Percentiles rank a stretch among this genome's conserved stretches.
These are phyloP conservation scores for Euphorbia celastroides DNA, from an alignment of 441 rosid genomes.

Conservation along the genomic window DNA sequence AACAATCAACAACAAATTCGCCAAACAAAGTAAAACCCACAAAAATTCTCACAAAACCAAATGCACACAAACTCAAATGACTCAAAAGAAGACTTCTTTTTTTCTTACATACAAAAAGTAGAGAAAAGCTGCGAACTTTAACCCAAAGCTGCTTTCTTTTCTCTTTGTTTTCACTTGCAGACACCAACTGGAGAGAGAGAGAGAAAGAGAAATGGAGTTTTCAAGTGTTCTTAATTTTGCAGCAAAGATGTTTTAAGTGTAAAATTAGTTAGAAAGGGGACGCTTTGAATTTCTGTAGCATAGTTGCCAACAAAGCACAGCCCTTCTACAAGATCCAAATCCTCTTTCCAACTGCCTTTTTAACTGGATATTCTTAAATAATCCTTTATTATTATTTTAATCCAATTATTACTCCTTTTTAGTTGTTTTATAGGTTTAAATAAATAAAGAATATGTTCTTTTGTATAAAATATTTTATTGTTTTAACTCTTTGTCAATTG, in stretches of 20 bases:
- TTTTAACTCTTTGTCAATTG: too few relatives aligned
- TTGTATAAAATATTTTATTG: too few relatives aligned
- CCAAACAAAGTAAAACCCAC: not conserved
- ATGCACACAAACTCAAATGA: slow-evolving; percentile 11
- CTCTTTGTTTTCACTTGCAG: not conserved
- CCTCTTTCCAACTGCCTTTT: slow-evolving; percentile 7
- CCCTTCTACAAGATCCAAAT: not conserved
- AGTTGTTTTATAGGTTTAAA: too few relatives aligned
- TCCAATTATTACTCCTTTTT: not conserved
- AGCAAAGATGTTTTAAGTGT: slow-evolving; percentile 2
- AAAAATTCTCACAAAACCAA: not conserved
- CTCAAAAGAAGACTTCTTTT: not conserved
- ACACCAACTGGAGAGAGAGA: not conserved
- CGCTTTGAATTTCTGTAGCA: not conserved
- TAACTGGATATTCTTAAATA: slow-evolving; percentile 10
- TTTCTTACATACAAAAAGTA: not conserved
- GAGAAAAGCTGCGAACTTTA: not conserved
- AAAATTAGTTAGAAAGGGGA: not conserved
- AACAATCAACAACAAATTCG: not conserved
- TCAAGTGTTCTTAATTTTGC: not conserved
- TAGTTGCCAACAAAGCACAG: not conserved
- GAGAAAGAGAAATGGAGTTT: slow-evolving; percentile 5
- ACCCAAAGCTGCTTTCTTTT: not conserved
- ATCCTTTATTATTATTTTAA: not conserved
- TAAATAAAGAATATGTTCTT: too few relatives aligned